Percentiles rank a stretch among this genome's conserved stretches.
Evolutionary conservation across 805 yeast species (phyloP).

Genomic region (Barnettozyma pratensis): DNA sequence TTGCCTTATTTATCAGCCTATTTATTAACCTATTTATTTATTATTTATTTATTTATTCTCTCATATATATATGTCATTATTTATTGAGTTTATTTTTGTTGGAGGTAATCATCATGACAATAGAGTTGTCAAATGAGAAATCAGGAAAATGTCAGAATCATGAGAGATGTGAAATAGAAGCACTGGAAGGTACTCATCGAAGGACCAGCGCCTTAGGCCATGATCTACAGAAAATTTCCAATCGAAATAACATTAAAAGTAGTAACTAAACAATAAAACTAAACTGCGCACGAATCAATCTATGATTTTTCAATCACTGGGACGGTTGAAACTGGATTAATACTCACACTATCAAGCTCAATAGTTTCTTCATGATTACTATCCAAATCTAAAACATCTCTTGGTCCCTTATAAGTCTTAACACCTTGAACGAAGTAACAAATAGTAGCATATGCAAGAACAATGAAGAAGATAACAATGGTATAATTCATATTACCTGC

Average conservation of each 20-base stretch:
- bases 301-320: no score
- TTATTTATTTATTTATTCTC: conserved; percentile 4
- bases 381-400: conserved; percentile 16
- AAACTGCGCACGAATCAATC: background rate
- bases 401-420: conserved; percentile 24
- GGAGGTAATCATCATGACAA: no score
- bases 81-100: background rate
- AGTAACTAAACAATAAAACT: background rate
- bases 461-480: conserved; percentile 22
- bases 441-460: conserved; percentile 19
- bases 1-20: conserved; percentile 2
- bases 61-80: background rate
- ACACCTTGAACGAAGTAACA: conserved; percentile 24
- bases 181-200: no score
- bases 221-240: no score
- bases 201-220: no score
- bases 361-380: conserved; percentile 1
- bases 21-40: conserved; percentile 3
- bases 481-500: conserved; percentile 26
- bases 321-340: background rate
- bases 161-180: no score
- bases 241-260: background rate
- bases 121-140: no score
- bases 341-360: conserved; percentile 8
- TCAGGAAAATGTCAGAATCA: no score